A percentile compares a stretch with the other conserved stretches of the same genome.
Conservation (phyloP, 352 stramenopile genomes). For the Thraustochytrium striatum region DNA sequence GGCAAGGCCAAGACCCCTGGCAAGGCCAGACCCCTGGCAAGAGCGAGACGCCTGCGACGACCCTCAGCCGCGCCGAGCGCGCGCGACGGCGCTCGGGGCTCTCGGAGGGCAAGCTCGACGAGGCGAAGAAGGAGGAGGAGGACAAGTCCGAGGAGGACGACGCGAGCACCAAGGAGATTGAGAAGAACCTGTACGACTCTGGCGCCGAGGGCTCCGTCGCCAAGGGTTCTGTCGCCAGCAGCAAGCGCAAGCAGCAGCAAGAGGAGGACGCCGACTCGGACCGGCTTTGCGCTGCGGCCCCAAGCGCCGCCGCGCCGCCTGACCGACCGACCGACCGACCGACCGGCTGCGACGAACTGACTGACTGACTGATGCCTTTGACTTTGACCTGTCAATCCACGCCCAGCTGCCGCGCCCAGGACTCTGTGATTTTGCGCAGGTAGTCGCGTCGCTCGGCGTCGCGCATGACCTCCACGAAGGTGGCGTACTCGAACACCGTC, state of each 20-base stretch:
- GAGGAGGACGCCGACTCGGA: no score
- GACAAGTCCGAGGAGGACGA: background rate
- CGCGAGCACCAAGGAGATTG: background rate
- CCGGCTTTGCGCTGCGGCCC: no score
- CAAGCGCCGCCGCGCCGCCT: no score
- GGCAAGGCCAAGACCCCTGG: background rate
- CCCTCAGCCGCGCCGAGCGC: background rate
- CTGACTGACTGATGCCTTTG: background rate
- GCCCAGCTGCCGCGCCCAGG: background rate
- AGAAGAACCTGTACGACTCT: background rate
- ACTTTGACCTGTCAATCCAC: background rate
- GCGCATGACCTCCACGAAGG: conserved; percentile 41
- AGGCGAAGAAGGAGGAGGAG: background rate
- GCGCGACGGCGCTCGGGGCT: no score
- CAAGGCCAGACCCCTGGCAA: background rate
- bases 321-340: no score
- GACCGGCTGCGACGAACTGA: background rate
- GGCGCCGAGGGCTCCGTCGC: background rate
- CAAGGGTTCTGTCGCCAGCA: background rate
- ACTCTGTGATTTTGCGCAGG: conserved; percentile 5
- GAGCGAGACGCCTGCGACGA: background rate
- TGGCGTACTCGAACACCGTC: conserved; percentile 42
- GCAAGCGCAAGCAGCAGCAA: background rate
- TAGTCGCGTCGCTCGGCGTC: conserved; percentile 33
- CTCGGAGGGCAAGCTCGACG: no score